Evolutionary conservation across 2,329 filamentous ascomycete genomes (phyloP).

Genomic region (Scedosporium dehoogii): DNA sequence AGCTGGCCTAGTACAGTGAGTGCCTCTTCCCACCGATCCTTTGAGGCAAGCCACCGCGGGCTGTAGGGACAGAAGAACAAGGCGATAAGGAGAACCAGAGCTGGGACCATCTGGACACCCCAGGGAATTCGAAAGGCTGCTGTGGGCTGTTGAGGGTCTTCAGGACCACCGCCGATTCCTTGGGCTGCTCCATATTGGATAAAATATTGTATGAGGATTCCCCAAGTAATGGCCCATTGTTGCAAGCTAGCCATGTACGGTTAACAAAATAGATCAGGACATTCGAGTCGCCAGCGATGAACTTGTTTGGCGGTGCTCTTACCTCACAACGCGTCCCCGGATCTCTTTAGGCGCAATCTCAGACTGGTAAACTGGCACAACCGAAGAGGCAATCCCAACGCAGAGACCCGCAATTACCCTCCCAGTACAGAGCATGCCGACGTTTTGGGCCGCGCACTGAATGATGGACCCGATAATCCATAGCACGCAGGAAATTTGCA

Average conservation of each 20-base stretch:
- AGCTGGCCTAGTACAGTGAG: conserved; percentile 46
- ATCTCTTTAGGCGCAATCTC: conserved; percentile 52
- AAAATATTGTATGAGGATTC: conserved; percentile 57
- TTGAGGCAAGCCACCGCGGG: conserved; percentile 60
- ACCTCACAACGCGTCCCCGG: conserved; percentile 46
- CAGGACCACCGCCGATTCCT: conserved; percentile 35
- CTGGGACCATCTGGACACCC: conserved; percentile 50
- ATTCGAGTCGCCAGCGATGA: not conserved
- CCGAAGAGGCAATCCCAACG: conserved; percentile 63
- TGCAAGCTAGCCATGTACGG: conserved; percentile 31
- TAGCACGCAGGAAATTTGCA: conserved; percentile 38
- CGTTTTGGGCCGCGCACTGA: conserved; percentile 52
- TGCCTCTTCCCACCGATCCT: conserved; percentile 58
- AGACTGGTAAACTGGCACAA: conserved; percentile 61
- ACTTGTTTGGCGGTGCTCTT: not conserved
- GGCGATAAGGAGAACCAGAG: conserved; percentile 40
- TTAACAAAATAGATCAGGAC: not conserved
- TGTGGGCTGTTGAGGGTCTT: conserved; percentile 38
- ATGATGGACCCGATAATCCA: conserved; percentile 44
- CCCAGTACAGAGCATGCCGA: conserved; percentile 62
- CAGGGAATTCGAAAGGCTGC: conserved; percentile 52
- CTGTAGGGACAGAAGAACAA: conserved; percentile 53
- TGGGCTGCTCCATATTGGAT: conserved; percentile 54
- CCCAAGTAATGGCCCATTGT: conserved; percentile 64
- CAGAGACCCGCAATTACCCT: conserved; percentile 63